Evolutionary conservation across 768 basidiomycete species (phyloP).

Genomic region (Cubamyces sp.): DNA sequence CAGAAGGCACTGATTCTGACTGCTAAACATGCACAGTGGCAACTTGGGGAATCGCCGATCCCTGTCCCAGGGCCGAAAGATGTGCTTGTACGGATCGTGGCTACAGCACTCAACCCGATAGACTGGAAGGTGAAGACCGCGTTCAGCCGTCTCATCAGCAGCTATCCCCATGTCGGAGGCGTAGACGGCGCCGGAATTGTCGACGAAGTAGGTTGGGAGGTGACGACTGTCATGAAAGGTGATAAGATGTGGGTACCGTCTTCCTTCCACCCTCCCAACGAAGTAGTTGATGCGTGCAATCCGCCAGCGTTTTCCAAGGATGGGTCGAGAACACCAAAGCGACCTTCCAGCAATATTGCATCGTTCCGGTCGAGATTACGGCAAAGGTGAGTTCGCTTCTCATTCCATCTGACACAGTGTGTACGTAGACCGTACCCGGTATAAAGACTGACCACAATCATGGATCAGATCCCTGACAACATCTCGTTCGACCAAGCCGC

Average conservation of each 20-base stretch:
- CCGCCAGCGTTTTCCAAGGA: constrained; percentile 29
- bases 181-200: constrained; percentile 26
- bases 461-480: constrained; percentile 44
- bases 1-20: constrained; percentile 24
- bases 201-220: constrained; percentile 40
- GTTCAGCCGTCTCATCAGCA: constrained; percentile 19
- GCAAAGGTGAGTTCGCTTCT: constrained; percentile 27
- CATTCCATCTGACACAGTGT: no score
- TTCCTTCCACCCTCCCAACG: neutral
- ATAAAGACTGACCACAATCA: no score
- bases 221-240: constrained; percentile 37
- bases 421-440: no score
- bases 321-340: constrained; percentile 19
- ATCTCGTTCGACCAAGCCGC: constrained; percentile 46
- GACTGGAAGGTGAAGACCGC: constrained; percentile 53
- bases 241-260: constrained; percentile 34
- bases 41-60: constrained; percentile 20
- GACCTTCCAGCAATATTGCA: constrained; percentile 34
- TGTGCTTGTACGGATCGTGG: constrained; percentile 49
- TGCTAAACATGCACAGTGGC: neutral
- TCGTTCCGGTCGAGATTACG: constrained; percentile 31
- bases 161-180: constrained; percentile 32
- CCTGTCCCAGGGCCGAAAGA: constrained; percentile 52
- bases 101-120: constrained; percentile 55
- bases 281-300: no score